Evolutionary conservation across 2,329 filamentous ascomycete species (phyloP), one percentile per base, ranked within the genome.

Genomic region (Parafenestella ontariensis): DNA sequence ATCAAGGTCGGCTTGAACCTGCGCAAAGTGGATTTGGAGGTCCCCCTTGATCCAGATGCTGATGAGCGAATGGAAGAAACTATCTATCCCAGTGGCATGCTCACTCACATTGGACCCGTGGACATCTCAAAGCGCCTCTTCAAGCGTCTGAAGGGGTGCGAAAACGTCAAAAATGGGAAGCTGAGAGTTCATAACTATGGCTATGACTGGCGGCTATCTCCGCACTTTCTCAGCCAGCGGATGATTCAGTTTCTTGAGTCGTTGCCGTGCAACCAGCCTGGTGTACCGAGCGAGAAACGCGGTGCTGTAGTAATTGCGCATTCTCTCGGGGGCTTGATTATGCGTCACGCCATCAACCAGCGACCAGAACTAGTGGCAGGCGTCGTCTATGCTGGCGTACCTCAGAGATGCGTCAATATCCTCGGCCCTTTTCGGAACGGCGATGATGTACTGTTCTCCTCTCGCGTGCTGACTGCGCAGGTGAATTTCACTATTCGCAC

Each of bases 401-500:
- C 93, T 0, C 89, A 94, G 62, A 86, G 89, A 49, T 96, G 92
- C 71, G 87, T 97, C 71, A 97, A 96, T 71, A 95, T 96, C 46
- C 83, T 97, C 3, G 94, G 94, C 0, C 93, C 93, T 0, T 75
- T 98, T 11, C 87, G 93, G 31, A 94, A 96, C 65, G 93, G 93
- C n/a, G 93, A 98, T 70, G 90, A 93, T 17, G 92, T 97, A 0
- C 82, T 96, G 1, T 82, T 97, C 54, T 96, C 93, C 67, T 92
- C 92, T 57, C 91, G 91, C 61, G 89, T 97, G 0, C 82, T 98
- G 15, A 96, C 92, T 0, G 92, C 94, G 0, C 91, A 95, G 70
- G 93, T 96, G 64, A 96, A 96, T 76, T 96, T 98, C 68, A 92
- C 90, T 0, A 87, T 98, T 45, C 85, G 94, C 7, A 96, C 92